Evolutionary conservation across 2,329 filamentous ascomycete genomes (phyloP).

Genomic region (Aspergillus sojae): DNA sequence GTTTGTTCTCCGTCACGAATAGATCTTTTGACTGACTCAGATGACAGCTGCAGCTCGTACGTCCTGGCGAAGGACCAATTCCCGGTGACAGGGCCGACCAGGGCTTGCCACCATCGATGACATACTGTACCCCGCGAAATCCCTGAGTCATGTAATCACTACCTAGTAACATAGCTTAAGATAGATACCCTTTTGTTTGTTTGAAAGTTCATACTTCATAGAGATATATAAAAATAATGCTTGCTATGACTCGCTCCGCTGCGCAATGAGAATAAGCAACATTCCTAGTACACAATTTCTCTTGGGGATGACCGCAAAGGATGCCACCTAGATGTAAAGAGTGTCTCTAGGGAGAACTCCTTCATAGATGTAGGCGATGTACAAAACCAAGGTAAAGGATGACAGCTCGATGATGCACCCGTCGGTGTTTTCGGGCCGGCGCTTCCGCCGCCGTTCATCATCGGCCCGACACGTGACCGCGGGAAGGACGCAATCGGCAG

Average conservation of each 20-base stretch:
- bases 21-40: background rate
- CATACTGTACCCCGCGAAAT: slow-evolving; percentile 9
- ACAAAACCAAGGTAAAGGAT: background rate
- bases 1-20: background rate
- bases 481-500: background rate
- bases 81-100: background rate
- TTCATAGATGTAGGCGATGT: too few species aligned
- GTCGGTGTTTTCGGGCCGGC: slow-evolving; percentile 24
- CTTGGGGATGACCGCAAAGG: background rate
- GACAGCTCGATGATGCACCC: background rate
- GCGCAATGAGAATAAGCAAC: background rate
- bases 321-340: background rate
- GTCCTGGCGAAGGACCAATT: background rate
- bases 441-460: slow-evolving; percentile 15
- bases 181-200: background rate
- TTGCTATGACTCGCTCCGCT: too few species aligned
- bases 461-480: slow-evolving; percentile 36
- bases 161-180: background rate
- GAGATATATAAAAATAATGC: background rate
- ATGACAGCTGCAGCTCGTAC: slow-evolving; percentile 10
- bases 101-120: background rate
- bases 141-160: background rate
- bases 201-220: background rate
- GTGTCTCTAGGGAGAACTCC: background rate
- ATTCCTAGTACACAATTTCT: background rate